Base-by-base conservation (phyloP, 192 early-diverging fungal species). In the Haplosporangium gracile region DNA sequence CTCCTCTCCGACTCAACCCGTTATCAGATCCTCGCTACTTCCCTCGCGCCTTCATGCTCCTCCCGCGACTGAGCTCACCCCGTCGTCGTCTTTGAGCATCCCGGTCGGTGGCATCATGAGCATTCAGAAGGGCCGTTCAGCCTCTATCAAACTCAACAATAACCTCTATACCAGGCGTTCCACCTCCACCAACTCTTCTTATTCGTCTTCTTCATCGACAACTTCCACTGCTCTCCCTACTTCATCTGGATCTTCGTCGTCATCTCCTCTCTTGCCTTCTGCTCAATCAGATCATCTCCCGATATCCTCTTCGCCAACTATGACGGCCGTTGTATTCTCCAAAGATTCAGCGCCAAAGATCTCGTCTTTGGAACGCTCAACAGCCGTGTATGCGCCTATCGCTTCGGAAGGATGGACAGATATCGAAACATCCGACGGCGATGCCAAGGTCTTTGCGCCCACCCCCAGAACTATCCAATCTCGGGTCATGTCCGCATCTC, bases 91-190 rank as follows among this genome's bases (percentile, higher is more conserved):
- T 68, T 40, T 42, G 74, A 81, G 63, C 80, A 55, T 74, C 39
- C 80, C 63, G 68, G 80, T 42, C 63, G 70, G 68, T 32, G 38
- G 72, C 47, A 42, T 69, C 49, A 47, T 77, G 81, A 82, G 55
- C 42, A 42, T 49, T 16, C 76, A 77, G 72, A 51, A 69, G 53
- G 34, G n/a, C 70, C 26, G 3, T 47, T 53, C 71, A n/a, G 11
- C 24, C 29, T 34, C 20, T 72, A 69, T 26, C 3, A 49, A 71
- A 10, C 70, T 24, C 49, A 26, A 38, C 51, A 26, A 7, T 4
- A 53, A 10, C 38, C 15, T 4, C 39, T 20, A 10, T 34, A 76
- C 34, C 26, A 42, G 15, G 43, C 22, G 6, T 26, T 13, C 29
- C 24, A 15, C n/a, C 24, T 29, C 60, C 60, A 65, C 60, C 60